These are phyloP conservation scores for Puccinia polysora DNA, from an alignment of 1,284 basidiomycete species.

Conservation along the genomic window DNA sequence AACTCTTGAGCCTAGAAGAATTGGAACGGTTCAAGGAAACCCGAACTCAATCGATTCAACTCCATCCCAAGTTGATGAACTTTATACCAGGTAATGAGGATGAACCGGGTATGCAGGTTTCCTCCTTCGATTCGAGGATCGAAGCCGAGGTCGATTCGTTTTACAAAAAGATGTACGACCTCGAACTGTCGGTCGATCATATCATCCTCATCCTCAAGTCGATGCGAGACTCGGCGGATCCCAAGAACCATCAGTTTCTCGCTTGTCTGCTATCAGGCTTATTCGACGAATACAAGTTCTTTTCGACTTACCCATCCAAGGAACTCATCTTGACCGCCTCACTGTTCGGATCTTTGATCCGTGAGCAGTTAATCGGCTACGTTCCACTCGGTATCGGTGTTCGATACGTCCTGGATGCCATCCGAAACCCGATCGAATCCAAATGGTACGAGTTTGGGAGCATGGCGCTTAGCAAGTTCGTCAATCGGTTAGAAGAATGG, in stretches of 20 bases:
- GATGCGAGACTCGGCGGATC: slow-evolving; percentile 73
- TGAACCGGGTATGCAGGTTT: slow-evolving; percentile 86
- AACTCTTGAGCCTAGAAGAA: slow-evolving; percentile 62
- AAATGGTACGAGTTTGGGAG: slow-evolving; percentile 94
- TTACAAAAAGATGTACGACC: slow-evolving; percentile 98
- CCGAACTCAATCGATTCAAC: slow-evolving; percentile 86
- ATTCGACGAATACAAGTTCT: slow-evolving; percentile 99
- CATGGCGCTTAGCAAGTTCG: slow-evolving; percentile 82
- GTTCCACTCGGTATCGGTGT: slow-evolving; percentile 94
- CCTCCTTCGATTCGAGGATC: slow-evolving; percentile 79
- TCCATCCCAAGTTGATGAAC: slow-evolving; percentile 93
- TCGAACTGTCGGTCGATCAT: slow-evolving; percentile 82
- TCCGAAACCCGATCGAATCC: slow-evolving; percentile 75
- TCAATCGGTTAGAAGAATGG: slow-evolving; percentile 86
- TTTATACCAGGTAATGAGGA: slow-evolving; percentile 74
- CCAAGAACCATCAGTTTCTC: slow-evolving; percentile 88
- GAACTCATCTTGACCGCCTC: slow-evolving; percentile 95
- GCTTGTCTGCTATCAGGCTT: slow-evolving; percentile 99
- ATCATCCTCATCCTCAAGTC: slow-evolving; percentile 81
- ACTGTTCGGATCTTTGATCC: no score
- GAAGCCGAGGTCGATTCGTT: slow-evolving; percentile 88
- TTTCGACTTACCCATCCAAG: slow-evolving; percentile 90
- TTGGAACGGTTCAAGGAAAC: slow-evolving; percentile 85
- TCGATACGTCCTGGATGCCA: slow-evolving; percentile 90
- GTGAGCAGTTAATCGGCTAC: slow-evolving; percentile 85